Evolutionary conservation across 2,329 filamentous ascomycete genomes (phyloP).

Genomic region (Colletotrichum theobromicola): DNA sequence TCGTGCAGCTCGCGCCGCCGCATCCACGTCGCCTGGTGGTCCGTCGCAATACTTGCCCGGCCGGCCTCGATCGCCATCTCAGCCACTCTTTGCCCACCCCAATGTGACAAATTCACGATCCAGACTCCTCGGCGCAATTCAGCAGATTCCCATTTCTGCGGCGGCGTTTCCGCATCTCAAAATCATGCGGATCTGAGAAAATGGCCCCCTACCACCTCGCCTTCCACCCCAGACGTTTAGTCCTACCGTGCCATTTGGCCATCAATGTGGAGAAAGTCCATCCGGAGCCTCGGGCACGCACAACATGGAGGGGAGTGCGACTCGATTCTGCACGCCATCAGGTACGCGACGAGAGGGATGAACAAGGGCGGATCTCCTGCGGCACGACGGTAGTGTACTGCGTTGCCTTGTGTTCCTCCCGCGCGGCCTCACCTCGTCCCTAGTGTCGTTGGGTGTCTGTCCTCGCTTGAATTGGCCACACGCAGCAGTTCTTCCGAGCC

Average conservation of each 20-base stretch:
- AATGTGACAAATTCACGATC: background rate
- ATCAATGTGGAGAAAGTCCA: background rate
- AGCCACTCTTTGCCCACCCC: background rate
- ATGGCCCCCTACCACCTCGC: background rate
- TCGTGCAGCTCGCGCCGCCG: background rate
- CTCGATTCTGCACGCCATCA: background rate
- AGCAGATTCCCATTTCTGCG: background rate
- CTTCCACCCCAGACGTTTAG: background rate
- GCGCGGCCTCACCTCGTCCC: background rate
- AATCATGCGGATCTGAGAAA: background rate
- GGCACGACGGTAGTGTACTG: background rate
- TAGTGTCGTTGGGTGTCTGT: background rate
- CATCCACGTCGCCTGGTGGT: background rate
- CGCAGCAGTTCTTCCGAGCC: background rate
- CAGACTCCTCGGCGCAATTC: background rate
- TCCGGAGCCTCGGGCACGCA: background rate
- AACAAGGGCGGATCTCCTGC: background rate
- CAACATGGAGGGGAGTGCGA: conserved; percentile 10
- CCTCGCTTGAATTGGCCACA: background rate
- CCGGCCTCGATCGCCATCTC: background rate
- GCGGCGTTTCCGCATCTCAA: background rate
- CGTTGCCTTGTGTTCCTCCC: background rate
- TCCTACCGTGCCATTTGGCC: background rate
- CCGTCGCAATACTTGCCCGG: background rate
- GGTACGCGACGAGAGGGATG: background rate